Conservation (phyloP, 2,329 filamentous ascomycete species). For the Colletotrichum endophyticum region DNA sequence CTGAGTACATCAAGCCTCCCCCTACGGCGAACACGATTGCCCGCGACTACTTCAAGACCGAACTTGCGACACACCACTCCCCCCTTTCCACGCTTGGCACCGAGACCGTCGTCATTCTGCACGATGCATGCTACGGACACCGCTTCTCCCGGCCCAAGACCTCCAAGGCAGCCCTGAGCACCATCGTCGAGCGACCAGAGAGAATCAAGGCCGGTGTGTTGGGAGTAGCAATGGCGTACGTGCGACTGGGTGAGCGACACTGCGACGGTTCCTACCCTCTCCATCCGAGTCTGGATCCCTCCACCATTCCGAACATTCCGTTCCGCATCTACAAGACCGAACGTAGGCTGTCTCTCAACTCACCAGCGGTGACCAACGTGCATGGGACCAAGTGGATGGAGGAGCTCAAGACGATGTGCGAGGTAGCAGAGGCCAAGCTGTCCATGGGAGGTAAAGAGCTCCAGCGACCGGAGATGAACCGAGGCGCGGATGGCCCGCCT, state of each 20-base stretch:
- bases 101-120: constrained; percentile 82
- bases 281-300: constrained; percentile 63
- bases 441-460: constrained; percentile 81
- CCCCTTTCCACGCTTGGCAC: constrained; percentile 43
- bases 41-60: constrained; percentile 70
- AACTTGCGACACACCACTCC: constrained; percentile 68
- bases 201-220: constrained; percentile 83
- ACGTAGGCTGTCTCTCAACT: constrained; percentile 72
- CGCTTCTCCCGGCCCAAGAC: constrained; percentile 85
- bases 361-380: constrained; percentile 84
- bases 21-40: constrained; percentile 65
- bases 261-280: constrained; percentile 72
- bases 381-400: constrained; percentile 95
- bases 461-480: constrained; percentile 67
- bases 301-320: constrained; percentile 64
- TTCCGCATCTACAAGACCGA: constrained; percentile 87
- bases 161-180: constrained; percentile 71
- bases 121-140: constrained; percentile 95
- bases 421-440: constrained; percentile 77
- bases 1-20: constrained; percentile 40
- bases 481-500: constrained; percentile 46
- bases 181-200: constrained; percentile 93
- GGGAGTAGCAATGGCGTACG: constrained; percentile 86
- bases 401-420: constrained; percentile 85
- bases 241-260: constrained; percentile 85